phyloP scores from a whole-genome alignment of 768 basidiomycete genomes.

The Phanerodontia chrysosporium region DNA sequence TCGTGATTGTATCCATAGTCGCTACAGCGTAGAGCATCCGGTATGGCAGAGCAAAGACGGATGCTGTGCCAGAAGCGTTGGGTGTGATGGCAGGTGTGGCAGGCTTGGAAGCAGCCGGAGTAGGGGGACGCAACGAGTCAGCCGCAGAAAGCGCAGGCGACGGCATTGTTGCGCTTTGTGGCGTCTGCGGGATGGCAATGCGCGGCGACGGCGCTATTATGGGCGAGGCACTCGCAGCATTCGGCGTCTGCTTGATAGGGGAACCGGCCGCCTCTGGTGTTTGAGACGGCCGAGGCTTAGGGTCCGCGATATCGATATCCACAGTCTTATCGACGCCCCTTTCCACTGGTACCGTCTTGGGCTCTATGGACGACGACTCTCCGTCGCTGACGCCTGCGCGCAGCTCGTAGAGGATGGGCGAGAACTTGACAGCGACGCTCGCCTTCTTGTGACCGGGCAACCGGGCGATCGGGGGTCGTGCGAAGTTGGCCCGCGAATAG shows the following conservation, averaged over 20 bases:
- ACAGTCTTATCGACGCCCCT: slow-evolving; percentile 59
- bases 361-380: slow-evolving; percentile 31
- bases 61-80: slow-evolving; percentile 36
- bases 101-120: slow-evolving; percentile 57
- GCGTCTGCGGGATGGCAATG: slow-evolving; percentile 23
- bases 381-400: slow-evolving; percentile 48
- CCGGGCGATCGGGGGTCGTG: slow-evolving; percentile 88
- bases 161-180: slow-evolving; percentile 20
- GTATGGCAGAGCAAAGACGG: slow-evolving; percentile 88
- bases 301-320: slow-evolving; percentile 44
- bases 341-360: slow-evolving; percentile 61
- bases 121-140: slow-evolving; percentile 46
- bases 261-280: slow-evolving; percentile 15
- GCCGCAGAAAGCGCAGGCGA: slow-evolving; percentile 57
- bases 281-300: slow-evolving; percentile 11
- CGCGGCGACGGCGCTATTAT: slow-evolving; percentile 51
- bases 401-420: slow-evolving; percentile 90
- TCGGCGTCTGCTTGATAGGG: slow-evolving; percentile 4
- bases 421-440: slow-evolving; percentile 90
- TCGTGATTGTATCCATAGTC: slow-evolving; percentile 91
- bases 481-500: slow-evolving; percentile 93
- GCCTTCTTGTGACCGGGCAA: slow-evolving; percentile 96
- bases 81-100: slow-evolving; percentile 38
- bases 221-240: slow-evolving; percentile 1
- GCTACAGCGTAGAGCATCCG: slow-evolving; percentile 93